These are phyloP conservation scores for Erodium moschatum DNA, from an alignment of 441 rosid genomes.

Conservation along the genomic window DNA sequence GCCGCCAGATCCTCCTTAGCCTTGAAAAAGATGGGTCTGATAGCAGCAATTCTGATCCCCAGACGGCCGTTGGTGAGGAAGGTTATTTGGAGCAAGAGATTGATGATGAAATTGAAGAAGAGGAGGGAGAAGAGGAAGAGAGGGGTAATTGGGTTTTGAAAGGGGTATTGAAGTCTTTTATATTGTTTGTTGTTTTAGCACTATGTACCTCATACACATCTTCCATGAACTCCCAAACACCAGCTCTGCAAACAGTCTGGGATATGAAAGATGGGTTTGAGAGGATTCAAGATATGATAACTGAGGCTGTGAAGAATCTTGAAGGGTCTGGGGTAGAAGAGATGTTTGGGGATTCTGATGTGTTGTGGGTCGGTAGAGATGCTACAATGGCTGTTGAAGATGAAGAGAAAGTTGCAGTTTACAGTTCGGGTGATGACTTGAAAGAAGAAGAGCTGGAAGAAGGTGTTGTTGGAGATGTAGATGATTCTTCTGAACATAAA, in stretches of 20 bases:
- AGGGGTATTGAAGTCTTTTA: conserved; percentile 21
- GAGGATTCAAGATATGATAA: conserved; percentile 21
- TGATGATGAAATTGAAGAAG: no score
- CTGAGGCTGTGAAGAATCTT: conserved; percentile 19
- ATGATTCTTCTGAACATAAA: background rate
- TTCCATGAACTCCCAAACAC: conserved; percentile 32
- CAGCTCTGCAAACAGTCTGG: conserved; percentile 19
- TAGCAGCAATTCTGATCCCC: background rate
- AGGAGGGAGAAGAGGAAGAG: conserved; percentile 20
- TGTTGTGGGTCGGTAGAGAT: background rate
- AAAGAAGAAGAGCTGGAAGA: background rate
- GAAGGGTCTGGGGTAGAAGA: conserved; percentile 20
- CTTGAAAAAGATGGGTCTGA: conserved; percentile 6
- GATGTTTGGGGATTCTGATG: conserved; percentile 2
- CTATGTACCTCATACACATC: conserved; percentile 28
- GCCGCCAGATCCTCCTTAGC: conserved; percentile 25
- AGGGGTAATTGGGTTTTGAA: conserved; percentile 23
- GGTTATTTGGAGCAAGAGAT: conserved; percentile 6
- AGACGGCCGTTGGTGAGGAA: conserved; percentile 14
- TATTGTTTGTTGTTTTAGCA: conserved; percentile 25
- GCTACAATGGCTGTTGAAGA: background rate
- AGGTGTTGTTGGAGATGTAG: background rate
- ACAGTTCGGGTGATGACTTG: background rate
- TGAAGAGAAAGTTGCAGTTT: conserved; percentile 9
- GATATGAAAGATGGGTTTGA: conserved; percentile 21